Base-by-base conservation (phyloP, 78 protist species). In the Tieghemostelium lacteum region DNA sequence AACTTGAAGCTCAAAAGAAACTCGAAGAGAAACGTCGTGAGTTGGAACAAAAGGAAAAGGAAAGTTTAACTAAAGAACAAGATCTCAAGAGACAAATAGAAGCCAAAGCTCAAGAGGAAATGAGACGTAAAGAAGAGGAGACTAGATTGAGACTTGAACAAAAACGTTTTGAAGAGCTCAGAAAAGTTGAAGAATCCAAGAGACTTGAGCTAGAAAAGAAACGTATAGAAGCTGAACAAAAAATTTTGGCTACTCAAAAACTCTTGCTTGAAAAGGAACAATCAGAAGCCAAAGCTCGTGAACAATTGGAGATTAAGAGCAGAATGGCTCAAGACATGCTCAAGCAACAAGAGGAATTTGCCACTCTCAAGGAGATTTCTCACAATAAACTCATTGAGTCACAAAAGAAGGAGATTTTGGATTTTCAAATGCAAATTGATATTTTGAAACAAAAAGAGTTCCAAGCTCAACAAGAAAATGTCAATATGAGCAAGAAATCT, bases 341-440 rank as follows among this genome's bases (percentile, higher is more conserved):
- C 28, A 58, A 69, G 28, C 55, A 69, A 31, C 88, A 66, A 67
- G 33, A 66, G 7, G 88, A 69, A 7, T 28, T 71, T 10, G 5
- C 50, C 0, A 71, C 24, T 33, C 64, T 29, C 2, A 71, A 71
- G 22, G 77, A 71, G 50, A 1, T 71, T 8, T 39, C 6, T 19
- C 63, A 57, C 16, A 28, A 54, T 14, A 36, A 72, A 20, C 57
- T 16, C 1, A 31, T 29, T 29, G 28, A 58, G 55, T 20, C 61
- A 24, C 61, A 61, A 22, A 34, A 57, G 36, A 33, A 57, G 1
- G 39, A 73, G 36, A 73, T 20, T 3, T 10, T n/a, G 33, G 61
- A 42, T 55, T 12, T 28, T 42, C 42, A 40, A 70, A 31, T 7
- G 26, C 64, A 65, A 24, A 77, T 60, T 24, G 55, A 77, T 28